These are phyloP conservation scores for Baudoinia panamericana DNA, from an alignment of 495 filamentous ascomycete species.

Conservation along the genomic window DNA sequence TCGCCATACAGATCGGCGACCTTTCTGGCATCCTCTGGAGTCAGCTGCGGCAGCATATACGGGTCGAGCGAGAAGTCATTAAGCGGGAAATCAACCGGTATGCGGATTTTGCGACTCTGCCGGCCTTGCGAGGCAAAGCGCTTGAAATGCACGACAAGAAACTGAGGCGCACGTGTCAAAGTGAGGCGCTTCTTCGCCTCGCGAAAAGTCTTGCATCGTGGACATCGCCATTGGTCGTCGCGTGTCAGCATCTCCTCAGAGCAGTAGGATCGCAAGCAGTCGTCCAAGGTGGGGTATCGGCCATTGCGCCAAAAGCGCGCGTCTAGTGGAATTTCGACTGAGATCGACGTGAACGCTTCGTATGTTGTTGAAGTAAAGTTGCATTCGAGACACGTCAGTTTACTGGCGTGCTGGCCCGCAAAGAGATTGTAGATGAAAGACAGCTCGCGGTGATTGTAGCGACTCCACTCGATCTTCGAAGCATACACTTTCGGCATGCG, in stretches of 20 bases:
- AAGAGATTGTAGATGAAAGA: constrained; percentile 57
- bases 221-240: constrained; percentile 62
- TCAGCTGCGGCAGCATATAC: constrained; percentile 38
- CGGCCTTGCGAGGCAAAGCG: constrained; percentile 48
- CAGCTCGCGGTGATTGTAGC: constrained; percentile 54
- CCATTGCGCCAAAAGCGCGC: neutral
- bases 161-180: constrained; percentile 56
- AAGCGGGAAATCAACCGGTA: constrained; percentile 54
- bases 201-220: constrained; percentile 51
- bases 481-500: constrained; percentile 45
- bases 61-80: constrained; percentile 49
- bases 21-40: constrained; percentile 19
- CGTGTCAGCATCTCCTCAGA: constrained; percentile 51
- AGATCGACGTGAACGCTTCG: constrained; percentile 56
- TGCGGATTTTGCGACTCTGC: constrained; percentile 48
- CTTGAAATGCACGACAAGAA: constrained; percentile 65
- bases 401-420: constrained; percentile 56
- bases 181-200: constrained; percentile 63
- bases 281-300: constrained; percentile 36
- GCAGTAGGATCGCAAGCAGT: constrained; percentile 56
- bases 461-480: constrained; percentile 52
- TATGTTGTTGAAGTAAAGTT: constrained; percentile 56
- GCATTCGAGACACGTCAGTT: constrained; percentile 51
- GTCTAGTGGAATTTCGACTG: constrained; percentile 45
- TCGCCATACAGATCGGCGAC: constrained; percentile 11